Conservation (phyloP, 345 rosid species). For the Moringa oleifera region DNA sequence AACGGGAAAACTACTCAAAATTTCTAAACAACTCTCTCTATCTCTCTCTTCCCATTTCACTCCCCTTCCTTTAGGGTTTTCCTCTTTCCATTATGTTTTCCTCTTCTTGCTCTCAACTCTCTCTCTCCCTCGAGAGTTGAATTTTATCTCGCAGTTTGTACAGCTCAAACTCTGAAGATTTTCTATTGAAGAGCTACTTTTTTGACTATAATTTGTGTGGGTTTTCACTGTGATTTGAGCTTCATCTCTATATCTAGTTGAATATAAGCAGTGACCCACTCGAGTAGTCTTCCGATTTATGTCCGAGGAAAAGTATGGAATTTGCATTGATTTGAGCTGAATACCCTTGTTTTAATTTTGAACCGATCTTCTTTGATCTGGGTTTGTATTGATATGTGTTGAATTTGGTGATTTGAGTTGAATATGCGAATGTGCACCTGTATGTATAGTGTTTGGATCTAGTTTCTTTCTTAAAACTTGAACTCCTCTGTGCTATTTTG, state of each 20-base stretch:
- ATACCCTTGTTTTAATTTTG: neutral
- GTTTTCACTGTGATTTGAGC: constrained; percentile 3
- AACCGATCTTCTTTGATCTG: neutral
- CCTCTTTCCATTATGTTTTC: neutral
- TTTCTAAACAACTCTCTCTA: neutral
- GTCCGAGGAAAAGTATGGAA: neutral
- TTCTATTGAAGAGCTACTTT: neutral
- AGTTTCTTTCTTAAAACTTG: constrained; percentile 2
- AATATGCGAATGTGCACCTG: constrained; percentile 1
- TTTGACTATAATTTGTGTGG: neutral
- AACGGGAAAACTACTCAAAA: neutral
- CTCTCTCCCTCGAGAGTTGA: constrained; percentile 1
- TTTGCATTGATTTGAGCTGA: neutral
- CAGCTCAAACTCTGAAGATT: neutral
- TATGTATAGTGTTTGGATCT: neutral
- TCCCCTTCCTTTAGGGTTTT: neutral
- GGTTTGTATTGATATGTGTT: neutral
- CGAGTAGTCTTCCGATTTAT: neutral
- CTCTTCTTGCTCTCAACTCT: neutral
- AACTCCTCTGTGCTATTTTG: neutral
- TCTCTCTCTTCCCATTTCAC: too few relatives aligned
- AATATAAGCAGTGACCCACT: neutral
- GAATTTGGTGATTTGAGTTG: neutral
- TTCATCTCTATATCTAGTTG: neutral
- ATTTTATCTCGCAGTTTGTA: constrained; percentile 1